Base-by-base conservation (phyloP, 2,329 filamentous ascomycete genomes). In the Trichophaea hybrida region DNA sequence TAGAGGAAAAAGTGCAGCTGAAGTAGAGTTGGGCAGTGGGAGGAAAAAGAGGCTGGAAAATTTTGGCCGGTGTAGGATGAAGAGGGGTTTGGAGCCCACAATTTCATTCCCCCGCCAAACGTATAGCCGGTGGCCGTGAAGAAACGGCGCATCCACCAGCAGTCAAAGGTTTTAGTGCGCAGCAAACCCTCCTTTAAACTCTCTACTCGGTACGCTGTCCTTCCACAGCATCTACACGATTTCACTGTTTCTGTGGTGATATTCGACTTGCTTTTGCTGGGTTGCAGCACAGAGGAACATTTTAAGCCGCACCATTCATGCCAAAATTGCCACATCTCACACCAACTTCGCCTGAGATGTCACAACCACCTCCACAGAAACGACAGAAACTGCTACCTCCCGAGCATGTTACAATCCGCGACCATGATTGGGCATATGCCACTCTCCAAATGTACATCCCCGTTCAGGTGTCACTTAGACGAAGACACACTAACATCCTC, bases 371-470 rank as follows among this genome's bases (percentile, higher is more conserved):
- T 24, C 24, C 24, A 24, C 24, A 12, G 44, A 49, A 49, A 24
- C 44, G 44, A 8, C 44, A 54, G 34, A 59, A 58, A 46, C 44
- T 55, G 15, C 60, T 50, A 24, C 48, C 49, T 12, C 40, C 51
- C 8, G 49, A 65, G 50, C 62, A 64, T 32, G 66, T 66, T 49
- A 65, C 64, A 4, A 50, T 68, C 35, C 66, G 66, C 13, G 62
- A 60, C 4, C 65, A 66, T 8, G 67, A 68, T 40, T 68, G 66
- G 66, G 59, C 65, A 8, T 66, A 68, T 59, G 59, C 63, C 17
- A 61, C 58, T 53, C 65, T 68, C 6, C 58, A 65, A 50, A 68
- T 68, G 66, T 67, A n/a, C 35, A 57, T 6, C n/a, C 13, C 51
- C 48, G 43, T 46, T 61, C 34, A 10, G 24, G 4, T 37, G 8